Base-by-base conservation (phyloP, 306 rosid species). In the Acacia acuminata region DNA sequence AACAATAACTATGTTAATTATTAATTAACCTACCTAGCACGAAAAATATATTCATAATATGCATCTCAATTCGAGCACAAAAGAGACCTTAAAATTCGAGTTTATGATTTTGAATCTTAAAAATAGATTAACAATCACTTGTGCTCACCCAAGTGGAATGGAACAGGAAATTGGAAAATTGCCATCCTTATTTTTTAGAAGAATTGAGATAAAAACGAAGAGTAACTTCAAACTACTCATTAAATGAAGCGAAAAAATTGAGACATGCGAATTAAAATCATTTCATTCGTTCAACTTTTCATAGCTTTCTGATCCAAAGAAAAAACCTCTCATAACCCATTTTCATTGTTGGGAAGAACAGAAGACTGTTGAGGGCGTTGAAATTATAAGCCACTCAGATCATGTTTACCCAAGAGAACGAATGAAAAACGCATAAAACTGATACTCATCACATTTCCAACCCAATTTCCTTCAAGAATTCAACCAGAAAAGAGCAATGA, bases 111-210 rank as follows among this genome's bases (percentile, higher is more conserved):
- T 22, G 47, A 68, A 84, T 45, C 30, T 16, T 34, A 68, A 24
- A 66, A 16, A 4, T 1, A 51, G 43, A 75, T 13, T 56, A 56
- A 19, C 2, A 42, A 45, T 10, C 64, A 25, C 76, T 32, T 14
- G 42, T 64, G 56, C 9, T 79, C 73, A 34, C 47, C 81, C 56
- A 53, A 53, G 45, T 22, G 70, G 40, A 30, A 68, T 75, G 68
- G 20, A 42, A 45, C 16, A 73, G 73, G 48, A 73, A 77, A 71
- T 32, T 50, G 32, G 30, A 72, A 40, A 48, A n/a, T 15, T 10
- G 44, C 32, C 14, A 34, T 14, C 34, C 77, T 47, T 45, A 2
- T 22, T 38, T 19, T 47, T 61, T 15, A 56, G 44, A 30, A 22
- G 34, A 73, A 68, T 10, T 48, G 34, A 50, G 56, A 50, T 50